A percentile compares a stretch with the other conserved stretches of the same genome.
Evolutionary conservation across 768 basidiomycete species (phyloP).

Genomic region (Collybia nuda): DNA sequence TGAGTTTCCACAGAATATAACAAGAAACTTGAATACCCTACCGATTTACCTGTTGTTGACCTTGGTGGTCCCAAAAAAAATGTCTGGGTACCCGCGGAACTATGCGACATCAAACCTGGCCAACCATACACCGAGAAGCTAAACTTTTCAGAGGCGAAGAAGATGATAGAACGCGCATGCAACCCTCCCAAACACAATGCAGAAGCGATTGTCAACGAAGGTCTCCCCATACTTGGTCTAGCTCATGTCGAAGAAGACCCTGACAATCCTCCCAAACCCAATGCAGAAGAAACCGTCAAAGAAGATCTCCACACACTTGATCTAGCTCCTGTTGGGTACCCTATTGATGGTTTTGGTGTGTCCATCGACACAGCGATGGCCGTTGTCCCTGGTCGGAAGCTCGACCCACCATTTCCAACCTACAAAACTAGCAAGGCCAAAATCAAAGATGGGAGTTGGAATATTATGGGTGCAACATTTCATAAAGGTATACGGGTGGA

Average conservation of each 20-base stretch:
- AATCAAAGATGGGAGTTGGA: conserved; percentile 69
- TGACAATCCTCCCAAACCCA: conserved; percentile 56
- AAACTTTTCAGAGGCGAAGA: conserved; percentile 52
- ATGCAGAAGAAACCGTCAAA: conserved; percentile 55
- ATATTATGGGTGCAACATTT: conserved; percentile 71
- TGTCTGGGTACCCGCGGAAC: conserved; percentile 60
- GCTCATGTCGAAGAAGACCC: conserved; percentile 27
- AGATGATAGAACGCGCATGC: conserved; percentile 73
- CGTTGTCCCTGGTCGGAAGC: conserved; percentile 61
- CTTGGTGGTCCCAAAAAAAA: conserved; percentile 31
- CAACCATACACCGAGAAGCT: conserved; percentile 65
- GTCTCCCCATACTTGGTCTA: conserved; percentile 55
- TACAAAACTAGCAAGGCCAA: conserved; percentile 48
- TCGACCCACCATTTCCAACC: conserved; percentile 53
- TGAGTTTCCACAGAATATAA: conserved; percentile 50
- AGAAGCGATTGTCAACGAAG: conserved; percentile 51
- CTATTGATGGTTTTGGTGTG: conserved; percentile 59
- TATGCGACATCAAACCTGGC: conserved; percentile 63
- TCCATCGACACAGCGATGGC: conserved; percentile 57
- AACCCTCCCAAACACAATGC: conserved; percentile 62
- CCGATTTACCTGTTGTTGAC: conserved; percentile 52
- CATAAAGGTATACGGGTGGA: conserved; percentile 47
- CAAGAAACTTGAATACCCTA: conserved; percentile 41
- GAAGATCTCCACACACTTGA: conserved; percentile 59
- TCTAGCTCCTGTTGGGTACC: conserved; percentile 30